phyloP scores from a whole-genome alignment of 805 yeast genomes.

The Zygoascus biomembranicola region DNA sequence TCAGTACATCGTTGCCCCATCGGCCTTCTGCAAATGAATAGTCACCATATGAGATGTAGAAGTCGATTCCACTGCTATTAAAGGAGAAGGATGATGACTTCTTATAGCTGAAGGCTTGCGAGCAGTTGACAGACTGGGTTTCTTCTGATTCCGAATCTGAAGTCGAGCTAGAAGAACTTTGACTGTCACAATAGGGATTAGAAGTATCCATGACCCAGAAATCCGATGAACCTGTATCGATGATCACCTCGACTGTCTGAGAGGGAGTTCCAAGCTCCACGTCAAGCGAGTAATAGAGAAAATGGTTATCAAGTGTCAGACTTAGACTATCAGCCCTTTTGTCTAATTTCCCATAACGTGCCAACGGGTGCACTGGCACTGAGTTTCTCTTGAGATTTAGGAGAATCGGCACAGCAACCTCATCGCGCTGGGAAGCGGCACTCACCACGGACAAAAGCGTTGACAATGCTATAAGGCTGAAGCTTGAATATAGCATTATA shows the following conservation, averaged over 20 bases:
- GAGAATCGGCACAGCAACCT: background rate
- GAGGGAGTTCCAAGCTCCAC: slow-evolving; percentile 48
- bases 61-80: slow-evolving; percentile 13
- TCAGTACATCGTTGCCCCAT: slow-evolving; percentile 58
- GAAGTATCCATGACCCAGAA: slow-evolving; percentile 44
- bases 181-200: slow-evolving; percentile 36
- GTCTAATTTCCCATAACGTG: slow-evolving; percentile 4
- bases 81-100: slow-evolving; percentile 23
- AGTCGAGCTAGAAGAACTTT: background rate
- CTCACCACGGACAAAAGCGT: no score
- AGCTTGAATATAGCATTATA: no score
- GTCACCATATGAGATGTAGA: slow-evolving; percentile 34
- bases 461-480: no score
- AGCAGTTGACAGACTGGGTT: slow-evolving; percentile 13
- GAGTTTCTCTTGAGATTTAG: slow-evolving; percentile 11
- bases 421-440: no score
- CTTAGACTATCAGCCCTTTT: slow-evolving; percentile 5
- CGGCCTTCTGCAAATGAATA: slow-evolving; percentile 42
- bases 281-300: slow-evolving; percentile 24
- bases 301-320: slow-evolving; percentile 23
- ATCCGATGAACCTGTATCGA: slow-evolving; percentile 76
- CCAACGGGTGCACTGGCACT: slow-evolving; percentile 10
- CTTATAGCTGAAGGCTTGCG: slow-evolving; percentile 26
- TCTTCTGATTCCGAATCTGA: slow-evolving; percentile 20
- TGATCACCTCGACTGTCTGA: slow-evolving; percentile 43